Evolutionary conservation across 2,329 filamentous ascomycete genomes (phyloP).

Genomic region (Sarocladium strictum): DNA sequence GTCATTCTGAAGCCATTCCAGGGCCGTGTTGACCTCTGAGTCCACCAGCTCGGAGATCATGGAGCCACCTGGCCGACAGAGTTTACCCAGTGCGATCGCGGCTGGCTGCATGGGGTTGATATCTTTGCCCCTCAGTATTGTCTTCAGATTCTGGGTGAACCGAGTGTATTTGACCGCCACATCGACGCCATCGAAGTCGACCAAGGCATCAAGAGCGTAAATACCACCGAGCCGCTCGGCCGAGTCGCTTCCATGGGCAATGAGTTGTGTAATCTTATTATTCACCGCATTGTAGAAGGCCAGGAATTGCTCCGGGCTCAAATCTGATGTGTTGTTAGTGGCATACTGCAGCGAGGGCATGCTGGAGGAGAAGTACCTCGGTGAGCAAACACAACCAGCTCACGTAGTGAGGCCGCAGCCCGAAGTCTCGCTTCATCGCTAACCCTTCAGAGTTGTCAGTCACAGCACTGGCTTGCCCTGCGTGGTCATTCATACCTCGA

Average conservation of each 20-base stretch:
- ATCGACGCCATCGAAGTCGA: slow-evolving; percentile 95
- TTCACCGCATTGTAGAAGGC: slow-evolving; percentile 52
- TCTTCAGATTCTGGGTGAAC: slow-evolving; percentile 85
- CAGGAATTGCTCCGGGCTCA: slow-evolving; percentile 71
- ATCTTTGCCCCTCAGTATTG: slow-evolving; percentile 84
- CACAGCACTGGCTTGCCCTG: not conserved
- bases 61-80: slow-evolving; percentile 88
- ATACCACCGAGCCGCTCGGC: slow-evolving; percentile 88
- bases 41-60: slow-evolving; percentile 94
- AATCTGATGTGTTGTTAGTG: slow-evolving; percentile 46
- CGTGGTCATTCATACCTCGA: slow-evolving; percentile 39
- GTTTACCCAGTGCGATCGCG: slow-evolving; percentile 79
- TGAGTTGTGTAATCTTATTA: slow-evolving; percentile 55
- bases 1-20: slow-evolving; percentile 96
- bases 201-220: slow-evolving; percentile 83
- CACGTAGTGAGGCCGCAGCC: slow-evolving; percentile 47
- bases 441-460: slow-evolving; percentile 21
- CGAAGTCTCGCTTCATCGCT: slow-evolving; percentile 47
- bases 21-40: slow-evolving; percentile 89
- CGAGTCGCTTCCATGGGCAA: slow-evolving; percentile 79
- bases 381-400: slow-evolving; percentile 49
- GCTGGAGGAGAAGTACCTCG: slow-evolving; percentile 36
- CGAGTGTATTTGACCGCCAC: slow-evolving; percentile 88
- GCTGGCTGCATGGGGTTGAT: slow-evolving; percentile 86
- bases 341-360: not conserved